Percentiles rank a stretch among this genome's conserved stretches.
Conservation (phyloP, 2,329 filamentous ascomycete genomes). For the Penicillium sp. region DNA sequence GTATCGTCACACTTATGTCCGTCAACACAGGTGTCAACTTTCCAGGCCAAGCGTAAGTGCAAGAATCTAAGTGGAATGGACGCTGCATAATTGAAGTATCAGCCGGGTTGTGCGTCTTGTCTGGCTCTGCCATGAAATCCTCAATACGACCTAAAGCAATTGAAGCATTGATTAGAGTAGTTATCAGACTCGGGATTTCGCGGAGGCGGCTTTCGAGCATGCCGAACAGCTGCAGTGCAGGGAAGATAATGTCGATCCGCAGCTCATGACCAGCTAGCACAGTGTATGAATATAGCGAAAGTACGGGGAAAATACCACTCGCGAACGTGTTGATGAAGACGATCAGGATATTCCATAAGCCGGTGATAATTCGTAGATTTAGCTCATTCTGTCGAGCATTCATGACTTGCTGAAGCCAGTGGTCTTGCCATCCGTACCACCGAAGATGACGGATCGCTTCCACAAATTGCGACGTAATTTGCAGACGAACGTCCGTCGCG, state of each 20-base stretch:
- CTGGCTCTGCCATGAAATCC: slow-evolving; percentile 82
- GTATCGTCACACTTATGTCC: slow-evolving; percentile 59
- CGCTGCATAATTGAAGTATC: slow-evolving; percentile 31
- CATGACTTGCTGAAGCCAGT: slow-evolving; percentile 73
- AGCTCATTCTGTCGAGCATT: slow-evolving; percentile 70
- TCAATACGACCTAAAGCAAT: slow-evolving; percentile 83
- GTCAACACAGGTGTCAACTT: slow-evolving; percentile 60
- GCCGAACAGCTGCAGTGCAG: slow-evolving; percentile 78
- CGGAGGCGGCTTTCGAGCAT: slow-evolving; percentile 75
- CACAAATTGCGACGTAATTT: slow-evolving; percentile 83
- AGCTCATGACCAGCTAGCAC: slow-evolving; percentile 69
- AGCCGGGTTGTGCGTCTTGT: slow-evolving; percentile 70
- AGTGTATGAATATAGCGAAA: slow-evolving; percentile 82
- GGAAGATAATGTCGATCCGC: slow-evolving; percentile 82
- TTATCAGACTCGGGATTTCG: slow-evolving; percentile 76
- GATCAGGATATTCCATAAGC: slow-evolving; percentile 66
- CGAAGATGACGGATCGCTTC: slow-evolving; percentile 80
- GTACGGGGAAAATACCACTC: slow-evolving; percentile 76
- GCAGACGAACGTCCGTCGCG: slow-evolving; percentile 76
- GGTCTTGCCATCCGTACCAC: slow-evolving; percentile 81
- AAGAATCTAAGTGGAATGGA: slow-evolving; percentile 56
- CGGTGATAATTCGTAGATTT: slow-evolving; percentile 65
- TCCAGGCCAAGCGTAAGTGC: slow-evolving; percentile 81
- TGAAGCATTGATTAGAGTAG: slow-evolving; percentile 77
- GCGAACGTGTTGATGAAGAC: slow-evolving; percentile 71